A percentile compares a stretch with the other conserved stretches of the same genome.
These are phyloP conservation scores for Phytophthora fragariae DNA, from an alignment of 352 stramenopile genomes.

Conservation along the genomic window DNA sequence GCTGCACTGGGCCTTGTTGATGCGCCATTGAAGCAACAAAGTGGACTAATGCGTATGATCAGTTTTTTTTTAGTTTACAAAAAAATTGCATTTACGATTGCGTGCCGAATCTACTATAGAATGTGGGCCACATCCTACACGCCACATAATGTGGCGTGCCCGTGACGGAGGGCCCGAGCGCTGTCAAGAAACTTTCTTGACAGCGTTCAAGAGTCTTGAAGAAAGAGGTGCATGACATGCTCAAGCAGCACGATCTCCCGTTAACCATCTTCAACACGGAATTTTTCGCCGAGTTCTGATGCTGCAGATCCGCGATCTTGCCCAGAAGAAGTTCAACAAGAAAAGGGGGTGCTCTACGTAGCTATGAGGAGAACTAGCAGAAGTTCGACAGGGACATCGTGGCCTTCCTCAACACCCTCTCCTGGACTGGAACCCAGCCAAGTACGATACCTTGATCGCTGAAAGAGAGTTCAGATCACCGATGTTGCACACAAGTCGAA, in stretches of 20 bases:
- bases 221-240: neutral
- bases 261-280: slow-evolving; percentile 1
- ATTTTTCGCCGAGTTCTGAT: neutral
- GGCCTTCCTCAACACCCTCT: slow-evolving; percentile 26
- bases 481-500: neutral
- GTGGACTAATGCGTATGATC: no score
- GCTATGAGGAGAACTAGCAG: slow-evolving; percentile 29
- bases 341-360: slow-evolving; percentile 31
- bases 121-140: neutral
- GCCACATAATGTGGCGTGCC: no score
- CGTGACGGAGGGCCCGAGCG: neutral
- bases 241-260: neutral
- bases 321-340: slow-evolving; percentile 36
- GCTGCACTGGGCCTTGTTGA: no score
- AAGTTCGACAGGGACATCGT: slow-evolving; percentile 31
- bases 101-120: no score
- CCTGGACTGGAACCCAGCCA: slow-evolving; percentile 25
- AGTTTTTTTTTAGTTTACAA: no score
- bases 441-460: slow-evolving; percentile 26
- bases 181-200: neutral
- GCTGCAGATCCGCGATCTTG: slow-evolving; percentile 14
- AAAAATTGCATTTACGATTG: no score
- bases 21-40: no score
- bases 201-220: no score
- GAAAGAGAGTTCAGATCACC: neutral